A percentile compares a stretch with the other conserved stretches of the same genome.
Evolutionary conservation across 2,329 filamentous ascomycete species (phyloP).

Genomic region (Chaetomium sp.): DNA sequence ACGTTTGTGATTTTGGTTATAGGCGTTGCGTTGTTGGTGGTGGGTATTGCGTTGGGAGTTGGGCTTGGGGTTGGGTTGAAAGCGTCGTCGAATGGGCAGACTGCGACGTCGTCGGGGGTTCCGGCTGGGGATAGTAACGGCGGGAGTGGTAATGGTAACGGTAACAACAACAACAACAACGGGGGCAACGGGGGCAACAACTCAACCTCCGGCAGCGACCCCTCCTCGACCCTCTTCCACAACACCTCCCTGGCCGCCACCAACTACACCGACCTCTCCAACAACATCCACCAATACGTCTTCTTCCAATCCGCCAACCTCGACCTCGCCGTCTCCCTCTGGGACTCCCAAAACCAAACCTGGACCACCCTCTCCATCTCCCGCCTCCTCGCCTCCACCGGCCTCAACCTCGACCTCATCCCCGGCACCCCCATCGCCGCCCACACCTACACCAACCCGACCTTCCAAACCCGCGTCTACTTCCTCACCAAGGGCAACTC

Average conservation of each 20-base stretch:
- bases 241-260: neutral
- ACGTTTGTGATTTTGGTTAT: neutral
- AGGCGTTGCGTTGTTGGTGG: neutral
- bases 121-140: no score
- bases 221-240: neutral
- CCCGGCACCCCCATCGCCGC: neutral
- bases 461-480: slow-evolving; percentile 1
- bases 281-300: neutral
- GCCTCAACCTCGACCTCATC: neutral
- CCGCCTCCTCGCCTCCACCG: neutral
- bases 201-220: neutral
- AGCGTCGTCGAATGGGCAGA: neutral
- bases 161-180: no score
- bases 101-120: no score
- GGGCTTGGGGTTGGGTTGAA: neutral
- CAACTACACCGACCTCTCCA: neutral
- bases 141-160: no score
- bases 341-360: slow-evolving; percentile 1
- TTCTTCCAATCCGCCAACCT: neutral
- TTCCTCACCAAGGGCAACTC: neutral
- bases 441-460: slow-evolving; percentile 1
- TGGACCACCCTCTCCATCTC: neutral
- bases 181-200: neutral
- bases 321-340: neutral
- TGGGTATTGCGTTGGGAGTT: neutral